Percentiles rank a stretch among this genome's conserved stretches.
Evolutionary conservation across 495 filamentous ascomycete species (phyloP).

Genomic region (Evernia prunastri): DNA sequence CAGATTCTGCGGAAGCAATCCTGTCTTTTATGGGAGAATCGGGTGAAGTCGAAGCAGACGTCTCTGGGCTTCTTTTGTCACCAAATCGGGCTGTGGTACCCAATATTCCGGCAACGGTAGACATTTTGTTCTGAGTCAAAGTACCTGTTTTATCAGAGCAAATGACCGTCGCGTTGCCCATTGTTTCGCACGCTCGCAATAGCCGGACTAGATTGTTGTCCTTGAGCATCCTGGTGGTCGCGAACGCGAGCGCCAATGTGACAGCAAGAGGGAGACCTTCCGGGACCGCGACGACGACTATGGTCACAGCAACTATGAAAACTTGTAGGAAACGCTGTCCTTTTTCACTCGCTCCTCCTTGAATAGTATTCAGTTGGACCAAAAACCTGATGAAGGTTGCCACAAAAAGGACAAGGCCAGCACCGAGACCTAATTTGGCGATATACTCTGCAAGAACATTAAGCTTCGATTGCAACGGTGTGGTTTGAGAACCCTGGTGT

Average conservation of each 20-base stretch:
- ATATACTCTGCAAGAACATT: slow-evolving; percentile 89
- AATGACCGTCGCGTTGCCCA: slow-evolving; percentile 94
- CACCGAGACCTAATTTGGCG: slow-evolving; percentile 79
- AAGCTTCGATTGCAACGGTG: slow-evolving; percentile 89
- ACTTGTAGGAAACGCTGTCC: slow-evolving; percentile 85
- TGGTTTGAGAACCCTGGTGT: slow-evolving; percentile 82
- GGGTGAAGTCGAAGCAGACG: slow-evolving; percentile 25
- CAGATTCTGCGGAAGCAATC: slow-evolving; percentile 19
- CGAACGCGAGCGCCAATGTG: slow-evolving; percentile 87
- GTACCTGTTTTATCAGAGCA: slow-evolving; percentile 98
- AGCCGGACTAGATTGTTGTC: slow-evolving; percentile 92
- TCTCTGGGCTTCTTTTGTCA: slow-evolving; percentile 43
- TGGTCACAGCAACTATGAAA: slow-evolving; percentile 90
- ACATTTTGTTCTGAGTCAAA: slow-evolving; percentile 91
- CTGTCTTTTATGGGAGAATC: slow-evolving; percentile 24
- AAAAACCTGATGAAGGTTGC: slow-evolving; percentile 92
- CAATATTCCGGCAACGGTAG: slow-evolving; percentile 70
- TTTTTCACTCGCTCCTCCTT: slow-evolving; percentile 57
- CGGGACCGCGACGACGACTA: slow-evolving; percentile 92
- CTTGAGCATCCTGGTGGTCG: slow-evolving; percentile 89
- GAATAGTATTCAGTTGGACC: slow-evolving; percentile 51
- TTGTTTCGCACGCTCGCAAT: slow-evolving; percentile 92
- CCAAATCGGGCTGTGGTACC: slow-evolving; percentile 63
- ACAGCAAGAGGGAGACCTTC: slow-evolving; percentile 91
- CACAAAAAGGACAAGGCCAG: slow-evolving; percentile 77